phyloP scores from a whole-genome alignment of 495 filamentous ascomycete genomes.

The Cryomyces minteri region DNA sequence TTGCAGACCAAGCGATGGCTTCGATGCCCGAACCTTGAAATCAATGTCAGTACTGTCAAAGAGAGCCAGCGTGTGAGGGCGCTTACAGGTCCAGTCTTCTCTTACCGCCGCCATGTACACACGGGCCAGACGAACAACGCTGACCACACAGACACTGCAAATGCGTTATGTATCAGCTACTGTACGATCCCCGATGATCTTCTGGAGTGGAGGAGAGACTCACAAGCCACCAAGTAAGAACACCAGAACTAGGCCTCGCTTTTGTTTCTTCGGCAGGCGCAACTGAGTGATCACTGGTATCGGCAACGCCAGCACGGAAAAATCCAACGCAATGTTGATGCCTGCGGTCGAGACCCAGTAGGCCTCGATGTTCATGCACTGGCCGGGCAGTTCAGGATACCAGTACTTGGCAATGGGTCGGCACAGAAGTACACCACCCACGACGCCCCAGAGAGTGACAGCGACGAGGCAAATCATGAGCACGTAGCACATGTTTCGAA shows the following conservation, averaged over 20 bases:
- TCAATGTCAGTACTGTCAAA: no score
- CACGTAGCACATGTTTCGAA: conserved; percentile 6
- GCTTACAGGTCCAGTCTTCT: background rate
- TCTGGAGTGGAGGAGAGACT: background rate
- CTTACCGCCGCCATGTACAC: background rate
- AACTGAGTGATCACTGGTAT: conserved; percentile 1
- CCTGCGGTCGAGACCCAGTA: conserved; percentile 14
- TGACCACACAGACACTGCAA: conserved; percentile 2
- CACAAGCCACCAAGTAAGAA: conserved; percentile 35
- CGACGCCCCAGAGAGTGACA: conserved; percentile 10
- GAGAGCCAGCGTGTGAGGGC: background rate
- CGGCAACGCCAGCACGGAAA: conserved; percentile 7
- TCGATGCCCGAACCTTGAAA: background rate
- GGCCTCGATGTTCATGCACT: conserved; percentile 7
- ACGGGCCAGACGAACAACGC: conserved; percentile 5
- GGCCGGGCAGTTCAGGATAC: conserved; percentile 8
- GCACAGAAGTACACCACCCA: conserved; percentile 17
- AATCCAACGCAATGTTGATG: conserved; percentile 14
- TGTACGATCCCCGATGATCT: background rate
- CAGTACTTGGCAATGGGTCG: conserved; percentile 14
- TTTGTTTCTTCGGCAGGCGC: conserved; percentile 20
- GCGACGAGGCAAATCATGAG: conserved; percentile 8
- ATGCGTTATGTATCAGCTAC: background rate
- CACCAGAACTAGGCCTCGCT: conserved; percentile 29
- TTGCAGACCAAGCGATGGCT: conserved; percentile 4